phyloP scores from a whole-genome alignment of 495 filamentous ascomycete species.

The Chaetomium cochliodes region DNA sequence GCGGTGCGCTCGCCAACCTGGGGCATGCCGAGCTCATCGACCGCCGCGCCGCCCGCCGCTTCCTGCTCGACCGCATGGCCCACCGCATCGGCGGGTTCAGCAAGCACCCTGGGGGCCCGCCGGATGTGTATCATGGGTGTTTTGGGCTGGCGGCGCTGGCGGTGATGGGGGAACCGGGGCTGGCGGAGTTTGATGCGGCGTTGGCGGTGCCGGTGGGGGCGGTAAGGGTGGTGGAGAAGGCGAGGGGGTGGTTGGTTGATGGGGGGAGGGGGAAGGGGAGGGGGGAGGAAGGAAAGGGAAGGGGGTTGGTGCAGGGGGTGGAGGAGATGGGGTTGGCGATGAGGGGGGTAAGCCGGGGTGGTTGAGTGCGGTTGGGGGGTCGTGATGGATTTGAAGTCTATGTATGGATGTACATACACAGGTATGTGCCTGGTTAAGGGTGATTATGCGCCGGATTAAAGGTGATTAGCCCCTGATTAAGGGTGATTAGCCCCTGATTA shows the following conservation, averaged over 20 bases:
- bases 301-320: constrained; percentile 20
- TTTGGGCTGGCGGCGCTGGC: constrained; percentile 79
- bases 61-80: constrained; percentile 85
- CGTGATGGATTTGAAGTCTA: not conserved
- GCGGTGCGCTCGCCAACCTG: constrained; percentile 68
- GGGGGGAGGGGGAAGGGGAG: constrained; percentile 17
- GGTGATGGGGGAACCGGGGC: constrained; percentile 58
- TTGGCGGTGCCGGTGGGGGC: constrained; percentile 62
- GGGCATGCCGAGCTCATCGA: constrained; percentile 52
- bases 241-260: constrained; percentile 36
- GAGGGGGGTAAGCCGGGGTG: constrained; percentile 23
- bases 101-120: constrained; percentile 74
- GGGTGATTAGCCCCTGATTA: no score
- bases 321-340: constrained; percentile 32
- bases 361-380: constrained; percentile 14
- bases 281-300: constrained; percentile 17
- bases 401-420: no score
- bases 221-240: constrained; percentile 45
- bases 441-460: no score
- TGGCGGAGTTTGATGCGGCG: constrained; percentile 64
- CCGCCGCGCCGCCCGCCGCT: constrained; percentile 60
- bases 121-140: constrained; percentile 89
- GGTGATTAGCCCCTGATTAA: no score
- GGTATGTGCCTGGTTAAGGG: no score
- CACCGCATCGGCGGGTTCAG: constrained; percentile 88